A percentile compares a stretch with the other conserved stretches of the same genome.
Evolutionary conservation across 129 eudicot genomes (phyloP).

Genomic region (Tagetes erecta): DNA sequence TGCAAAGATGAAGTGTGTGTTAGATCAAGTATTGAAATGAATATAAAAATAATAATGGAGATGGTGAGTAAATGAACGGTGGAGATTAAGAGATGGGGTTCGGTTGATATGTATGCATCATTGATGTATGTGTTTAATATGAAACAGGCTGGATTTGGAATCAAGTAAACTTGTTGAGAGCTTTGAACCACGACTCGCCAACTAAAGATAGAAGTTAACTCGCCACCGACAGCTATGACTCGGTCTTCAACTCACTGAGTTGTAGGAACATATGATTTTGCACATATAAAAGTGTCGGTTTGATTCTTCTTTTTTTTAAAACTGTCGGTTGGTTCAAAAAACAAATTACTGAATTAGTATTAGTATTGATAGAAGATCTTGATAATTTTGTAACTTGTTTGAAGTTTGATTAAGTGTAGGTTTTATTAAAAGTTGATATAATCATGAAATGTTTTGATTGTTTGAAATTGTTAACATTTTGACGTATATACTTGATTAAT

Average conservation of each 20-base stretch:
- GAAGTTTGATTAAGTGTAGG: neutral
- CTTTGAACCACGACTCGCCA: slow-evolving; percentile 42
- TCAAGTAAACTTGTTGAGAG: slow-evolving; percentile 38
- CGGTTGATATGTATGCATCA: slow-evolving; percentile 38
- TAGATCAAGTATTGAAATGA: slow-evolving; percentile 38
- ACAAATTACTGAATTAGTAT: neutral
- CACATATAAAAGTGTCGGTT: neutral
- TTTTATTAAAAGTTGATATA: too few relatives aligned
- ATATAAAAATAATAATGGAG: slow-evolving; percentile 1
- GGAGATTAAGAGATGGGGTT: slow-evolving; percentile 46
- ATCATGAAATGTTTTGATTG: neutral
- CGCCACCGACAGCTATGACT: slow-evolving; percentile 39
- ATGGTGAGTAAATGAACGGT: slow-evolving; percentile 45
- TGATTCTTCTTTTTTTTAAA: neutral
- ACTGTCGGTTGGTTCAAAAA: slow-evolving; percentile 5
- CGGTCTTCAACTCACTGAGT: slow-evolving; percentile 16
- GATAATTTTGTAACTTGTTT: neutral
- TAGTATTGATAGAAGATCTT: neutral
- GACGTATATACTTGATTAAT: neutral
- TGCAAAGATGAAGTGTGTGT: slow-evolving; percentile 20
- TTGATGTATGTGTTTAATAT: slow-evolving; percentile 24
- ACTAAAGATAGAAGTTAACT: slow-evolving; percentile 14
- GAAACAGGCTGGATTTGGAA: slow-evolving; percentile 63
- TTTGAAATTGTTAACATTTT: neutral
- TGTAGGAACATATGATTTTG: neutral